These are phyloP conservation scores for Pestalotiopsis sp. DNA, from an alignment of 2,329 filamentous ascomycete species.

Conservation along the genomic window DNA sequence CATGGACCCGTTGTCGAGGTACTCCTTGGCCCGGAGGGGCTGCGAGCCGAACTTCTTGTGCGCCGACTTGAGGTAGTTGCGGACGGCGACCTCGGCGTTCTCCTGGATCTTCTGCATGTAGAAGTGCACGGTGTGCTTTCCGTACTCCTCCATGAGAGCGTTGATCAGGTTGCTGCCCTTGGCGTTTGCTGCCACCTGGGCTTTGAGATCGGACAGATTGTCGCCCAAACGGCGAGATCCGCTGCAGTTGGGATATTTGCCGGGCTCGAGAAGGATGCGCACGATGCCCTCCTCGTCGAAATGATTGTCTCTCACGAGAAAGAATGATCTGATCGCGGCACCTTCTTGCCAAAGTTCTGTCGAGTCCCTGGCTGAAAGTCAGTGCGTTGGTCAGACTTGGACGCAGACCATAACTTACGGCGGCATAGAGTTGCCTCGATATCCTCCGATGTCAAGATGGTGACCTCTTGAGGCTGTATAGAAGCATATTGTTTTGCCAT, in stretches of 20 bases:
- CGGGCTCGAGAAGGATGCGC: slow-evolving; percentile 31
- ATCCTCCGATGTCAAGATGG: slow-evolving; percentile 44
- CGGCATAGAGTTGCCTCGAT: slow-evolving; percentile 22
- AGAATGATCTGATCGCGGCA: slow-evolving; percentile 37
- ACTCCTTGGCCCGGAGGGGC: slow-evolving; percentile 66
- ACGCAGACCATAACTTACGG: slow-evolving; percentile 13
- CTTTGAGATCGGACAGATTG: slow-evolving; percentile 44
- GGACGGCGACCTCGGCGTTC: slow-evolving; percentile 39
- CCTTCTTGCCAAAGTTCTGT: slow-evolving; percentile 44
- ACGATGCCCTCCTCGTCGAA: slow-evolving; percentile 36
- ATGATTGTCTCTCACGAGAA: slow-evolving; percentile 35
- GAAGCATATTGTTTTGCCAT: slow-evolving; percentile 15
- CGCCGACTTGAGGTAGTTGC: slow-evolving; percentile 14
- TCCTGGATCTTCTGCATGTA: slow-evolving; percentile 41
- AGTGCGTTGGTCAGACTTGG: slow-evolving; percentile 46
- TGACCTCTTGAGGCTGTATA: slow-evolving; percentile 24
- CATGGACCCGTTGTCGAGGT: slow-evolving; percentile 64
- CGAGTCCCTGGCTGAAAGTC: slow-evolving; percentile 33
- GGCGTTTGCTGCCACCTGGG: slow-evolving; percentile 42
- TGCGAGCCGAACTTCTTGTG: slow-evolving; percentile 44
- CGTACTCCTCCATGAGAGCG: slow-evolving; percentile 33
- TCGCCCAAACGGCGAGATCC: slow-evolving; percentile 37
- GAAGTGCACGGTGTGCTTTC: slow-evolving; percentile 31
- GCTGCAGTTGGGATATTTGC: slow-evolving; percentile 36
- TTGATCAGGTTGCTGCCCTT: slow-evolving; percentile 36